phyloP scores from a whole-genome alignment of 345 rosid species.

The Brassica incana region DNA sequence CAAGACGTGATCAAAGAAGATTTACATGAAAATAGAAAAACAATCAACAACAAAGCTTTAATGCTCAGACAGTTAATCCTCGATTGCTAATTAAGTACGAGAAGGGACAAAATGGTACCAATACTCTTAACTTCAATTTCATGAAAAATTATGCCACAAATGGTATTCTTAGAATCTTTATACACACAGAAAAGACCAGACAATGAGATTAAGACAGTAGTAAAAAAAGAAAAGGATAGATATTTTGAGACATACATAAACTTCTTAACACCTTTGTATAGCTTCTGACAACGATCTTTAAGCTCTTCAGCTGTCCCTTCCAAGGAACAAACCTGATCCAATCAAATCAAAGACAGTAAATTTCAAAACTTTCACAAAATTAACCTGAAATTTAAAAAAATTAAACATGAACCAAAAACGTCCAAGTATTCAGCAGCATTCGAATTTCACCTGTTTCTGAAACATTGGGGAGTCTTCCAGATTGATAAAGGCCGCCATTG shows the following conservation, averaged over 20 bases:
- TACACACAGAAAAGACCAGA: neutral
- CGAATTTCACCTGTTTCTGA: conserved; percentile 56
- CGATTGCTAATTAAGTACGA: conserved; percentile 10
- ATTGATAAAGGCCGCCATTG: conserved; percentile 61
- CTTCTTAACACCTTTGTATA: conserved; percentile 62
- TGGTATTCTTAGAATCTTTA: neutral
- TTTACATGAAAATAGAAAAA: conserved; percentile 10
- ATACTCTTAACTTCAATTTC: neutral
- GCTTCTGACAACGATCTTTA: conserved; percentile 72
- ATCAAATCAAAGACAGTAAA: neutral
- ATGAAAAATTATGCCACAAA: conserved; percentile 9
- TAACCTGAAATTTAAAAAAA: neutral
- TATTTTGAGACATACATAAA: conserved; percentile 54
- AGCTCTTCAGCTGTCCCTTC: conserved; percentile 71
- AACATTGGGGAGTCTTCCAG: conserved; percentile 86
- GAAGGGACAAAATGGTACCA: conserved; percentile 8
- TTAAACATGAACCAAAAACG: neutral
- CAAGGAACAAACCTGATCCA: conserved; percentile 55
- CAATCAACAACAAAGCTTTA: neutral
- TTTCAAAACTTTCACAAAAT: neutral
- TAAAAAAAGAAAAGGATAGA: neutral
- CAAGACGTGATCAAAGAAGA: neutral
- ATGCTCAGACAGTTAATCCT: neutral
- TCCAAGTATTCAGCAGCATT: neutral
- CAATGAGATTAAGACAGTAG: neutral